Evolutionary conservation across 2,329 filamentous ascomycete genomes (phyloP), one percentile per base, ranked within the genome.

Genomic region (Pezicula neosporulosa): DNA sequence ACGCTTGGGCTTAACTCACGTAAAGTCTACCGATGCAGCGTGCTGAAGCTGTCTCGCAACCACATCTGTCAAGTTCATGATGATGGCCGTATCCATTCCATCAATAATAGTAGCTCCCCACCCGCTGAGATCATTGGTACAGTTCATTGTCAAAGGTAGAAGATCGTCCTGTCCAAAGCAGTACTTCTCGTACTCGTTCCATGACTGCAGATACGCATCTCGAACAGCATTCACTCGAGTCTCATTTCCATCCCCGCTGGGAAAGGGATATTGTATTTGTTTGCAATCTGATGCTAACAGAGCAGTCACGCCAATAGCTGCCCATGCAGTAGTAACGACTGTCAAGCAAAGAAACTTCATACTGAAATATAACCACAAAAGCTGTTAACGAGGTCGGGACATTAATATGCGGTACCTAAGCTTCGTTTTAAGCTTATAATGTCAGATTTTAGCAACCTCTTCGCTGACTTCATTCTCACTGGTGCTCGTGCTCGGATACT

Each of bases 41-140:
- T 84, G 83, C 5, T 84, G 74, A 12, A 94, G 68, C 56, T 93
- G 89, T 50, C 83, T 73, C 36, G 82, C 72, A n/a, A 92, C 82
- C 19, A 87, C 81, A 16, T 83, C 73, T 28, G 73, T 69, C 41
- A 89, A 77, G 24, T 77, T 76, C 86, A 93, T 91, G 30, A 94
- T 68, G 44, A 90, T 74, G 3, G 89, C 89, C 0, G 89, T 94
- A 51, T 81, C 85, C 38, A 94, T 72, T 1, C 87, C 86, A 65
- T 94, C 89, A 19, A 92, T 78, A 0, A 88, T 87, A 21, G 84
- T 90, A 18, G 88, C 87, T n/a, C 89, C 89, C 89, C 89, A 94
- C 45, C 82, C 85, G 60, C 90, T 90, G 52, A 87, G 35, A 43
- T 49, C 35, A 30, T 94, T 83, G n/a, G 73, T 73, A 48, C 70